Conservation (phyloP, 208 protist species). For the Leishmania guyanensis region DNA sequence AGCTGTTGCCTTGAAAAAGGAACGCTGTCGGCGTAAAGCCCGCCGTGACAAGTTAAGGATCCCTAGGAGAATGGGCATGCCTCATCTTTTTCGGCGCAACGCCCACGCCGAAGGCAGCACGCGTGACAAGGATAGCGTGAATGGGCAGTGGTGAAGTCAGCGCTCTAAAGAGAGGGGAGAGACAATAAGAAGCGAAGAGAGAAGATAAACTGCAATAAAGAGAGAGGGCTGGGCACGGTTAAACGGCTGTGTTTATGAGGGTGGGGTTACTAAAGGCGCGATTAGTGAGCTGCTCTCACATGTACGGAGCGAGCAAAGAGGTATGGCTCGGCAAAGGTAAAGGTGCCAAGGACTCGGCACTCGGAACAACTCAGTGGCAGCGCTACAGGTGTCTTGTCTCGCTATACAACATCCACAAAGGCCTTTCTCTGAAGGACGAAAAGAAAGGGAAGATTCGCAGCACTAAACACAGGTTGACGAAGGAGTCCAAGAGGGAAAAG, state of each 20-base stretch:
- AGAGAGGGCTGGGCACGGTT: background rate
- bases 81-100: background rate
- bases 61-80: background rate
- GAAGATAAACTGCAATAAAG: background rate
- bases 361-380: background rate
- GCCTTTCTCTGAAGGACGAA: background rate
- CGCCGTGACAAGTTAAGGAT: background rate
- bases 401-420: background rate
- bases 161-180: background rate
- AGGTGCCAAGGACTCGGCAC: background rate
- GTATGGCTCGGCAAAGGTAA: background rate
- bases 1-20: background rate
- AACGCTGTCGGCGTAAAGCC: background rate
- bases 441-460: background rate
- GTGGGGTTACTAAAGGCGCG: background rate
- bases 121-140: background rate
- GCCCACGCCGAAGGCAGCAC: background rate
- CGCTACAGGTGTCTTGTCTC: background rate
- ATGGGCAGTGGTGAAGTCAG: background rate
- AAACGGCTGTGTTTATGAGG: background rate
- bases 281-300: background rate
- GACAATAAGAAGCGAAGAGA: background rate
- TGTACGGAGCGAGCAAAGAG: background rate
- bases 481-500: background rate
- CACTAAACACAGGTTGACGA: background rate